These are phyloP conservation scores for Verticillium nubilum DNA, from an alignment of 2,329 filamentous ascomycete species.

Conservation along the genomic window DNA sequence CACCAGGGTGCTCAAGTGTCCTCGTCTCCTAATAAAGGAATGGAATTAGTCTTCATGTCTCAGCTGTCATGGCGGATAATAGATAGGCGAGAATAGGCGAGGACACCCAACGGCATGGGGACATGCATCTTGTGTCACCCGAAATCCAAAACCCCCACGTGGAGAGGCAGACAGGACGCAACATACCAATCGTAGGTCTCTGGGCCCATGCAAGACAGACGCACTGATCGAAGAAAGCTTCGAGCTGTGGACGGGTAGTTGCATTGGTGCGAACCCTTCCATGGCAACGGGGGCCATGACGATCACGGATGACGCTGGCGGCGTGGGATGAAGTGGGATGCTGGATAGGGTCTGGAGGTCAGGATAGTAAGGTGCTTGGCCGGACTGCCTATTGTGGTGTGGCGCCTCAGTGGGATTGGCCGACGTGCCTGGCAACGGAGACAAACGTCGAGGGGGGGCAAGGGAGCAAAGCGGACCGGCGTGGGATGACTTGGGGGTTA, in stretches of 20 bases:
- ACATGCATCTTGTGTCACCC: constrained; percentile 19
- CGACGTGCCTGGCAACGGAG: neutral
- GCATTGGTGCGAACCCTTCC: constrained; percentile 35
- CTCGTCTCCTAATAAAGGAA: constrained; percentile 38
- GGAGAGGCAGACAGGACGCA: neutral
- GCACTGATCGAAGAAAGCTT: constrained; percentile 43
- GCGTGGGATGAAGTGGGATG: constrained; percentile 30
- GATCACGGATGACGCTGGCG: constrained; percentile 16
- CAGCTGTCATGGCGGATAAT: neutral
- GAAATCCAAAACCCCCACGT: constrained; percentile 12
- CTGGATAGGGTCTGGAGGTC: constrained; percentile 9
- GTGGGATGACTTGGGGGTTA: constrained; percentile 4
- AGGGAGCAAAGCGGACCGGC: constrained; percentile 7
- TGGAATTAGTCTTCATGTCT: constrained; percentile 12
- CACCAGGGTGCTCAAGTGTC: constrained; percentile 38
- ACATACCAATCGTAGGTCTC: constrained; percentile 52
- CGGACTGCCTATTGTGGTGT: constrained; percentile 13
- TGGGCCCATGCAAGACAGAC: constrained; percentile 52
- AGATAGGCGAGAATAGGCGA: constrained; percentile 4
- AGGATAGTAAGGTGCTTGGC: constrained; percentile 9
- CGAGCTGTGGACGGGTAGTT: constrained; percentile 31
- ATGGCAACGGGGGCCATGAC: constrained; percentile 47
- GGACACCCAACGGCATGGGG: neutral
- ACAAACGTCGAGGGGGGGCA: constrained; percentile 1
- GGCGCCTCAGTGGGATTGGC: neutral